phyloP scores from a whole-genome alignment of 2,329 filamentous ascomycete genomes.

The Trichoderma breve region DNA sequence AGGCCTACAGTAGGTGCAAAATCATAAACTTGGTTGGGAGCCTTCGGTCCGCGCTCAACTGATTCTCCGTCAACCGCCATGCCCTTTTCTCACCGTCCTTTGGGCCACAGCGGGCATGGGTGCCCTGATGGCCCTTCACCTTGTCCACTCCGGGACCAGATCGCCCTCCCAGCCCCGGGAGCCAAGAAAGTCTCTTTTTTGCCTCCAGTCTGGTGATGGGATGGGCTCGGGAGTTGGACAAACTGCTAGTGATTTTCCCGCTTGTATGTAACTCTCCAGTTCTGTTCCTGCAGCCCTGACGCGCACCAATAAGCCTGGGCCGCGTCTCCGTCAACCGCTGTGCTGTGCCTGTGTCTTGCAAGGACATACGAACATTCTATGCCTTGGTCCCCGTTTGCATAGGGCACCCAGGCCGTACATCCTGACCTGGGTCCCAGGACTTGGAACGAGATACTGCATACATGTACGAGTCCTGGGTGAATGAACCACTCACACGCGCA shows the following conservation, averaged over 20 bases:
- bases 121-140: not conserved
- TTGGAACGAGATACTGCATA: not conserved
- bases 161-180: not conserved
- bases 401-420: not conserved
- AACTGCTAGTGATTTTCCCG: not conserved
- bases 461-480: not conserved
- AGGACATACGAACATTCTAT: not conserved
- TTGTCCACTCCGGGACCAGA: slow-evolving; percentile 13
- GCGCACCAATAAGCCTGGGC: slow-evolving; percentile 15
- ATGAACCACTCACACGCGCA: not conserved
- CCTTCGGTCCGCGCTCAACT: not conserved
- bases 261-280: not conserved
- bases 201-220: not conserved
- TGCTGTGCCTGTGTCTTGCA: not conserved
- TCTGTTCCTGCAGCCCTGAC: slow-evolving; percentile 18
- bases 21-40: not conserved
- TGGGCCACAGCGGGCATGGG: not conserved
- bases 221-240: not conserved
- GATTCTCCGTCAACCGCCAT: not conserved
- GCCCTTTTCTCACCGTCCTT: slow-evolving; percentile 16
- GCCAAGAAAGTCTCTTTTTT: not conserved
- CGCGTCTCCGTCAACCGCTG: not conserved
- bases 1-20: not conserved
- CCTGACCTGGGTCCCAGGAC: too few species aligned
- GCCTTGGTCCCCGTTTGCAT: not conserved